phyloP scores from a whole-genome alignment of 1,284 basidiomycete genomes.

The Ustilago bromivora region DNA sequence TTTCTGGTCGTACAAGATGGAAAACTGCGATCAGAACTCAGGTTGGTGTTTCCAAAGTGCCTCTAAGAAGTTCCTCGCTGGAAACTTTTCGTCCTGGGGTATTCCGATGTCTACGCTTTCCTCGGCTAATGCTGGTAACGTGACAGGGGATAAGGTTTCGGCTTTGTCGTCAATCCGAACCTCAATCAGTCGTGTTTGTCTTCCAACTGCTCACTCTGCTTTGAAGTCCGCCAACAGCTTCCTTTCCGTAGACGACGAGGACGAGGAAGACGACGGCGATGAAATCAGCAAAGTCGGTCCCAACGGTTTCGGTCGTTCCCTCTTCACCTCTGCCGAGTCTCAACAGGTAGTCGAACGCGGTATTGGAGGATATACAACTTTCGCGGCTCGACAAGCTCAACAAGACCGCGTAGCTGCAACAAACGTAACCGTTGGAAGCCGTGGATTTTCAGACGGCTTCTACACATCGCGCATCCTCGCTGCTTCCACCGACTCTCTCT shows the following conservation, averaged over 20 bases:
- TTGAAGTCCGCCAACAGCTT: constrained; percentile 26
- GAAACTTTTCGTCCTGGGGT: constrained; percentile 59
- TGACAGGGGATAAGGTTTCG: constrained; percentile 22
- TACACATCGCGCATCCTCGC: constrained; percentile 77
- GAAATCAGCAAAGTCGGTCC: constrained; percentile 26
- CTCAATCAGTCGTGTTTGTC: constrained; percentile 32
- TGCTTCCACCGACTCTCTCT: constrained; percentile 71
- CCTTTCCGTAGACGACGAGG: constrained; percentile 18
- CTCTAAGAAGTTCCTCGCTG: constrained; percentile 48
- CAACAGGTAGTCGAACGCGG: constrained; percentile 9
- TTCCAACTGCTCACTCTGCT: constrained; percentile 20
- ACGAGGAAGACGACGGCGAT: constrained; percentile 19
- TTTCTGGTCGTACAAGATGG: constrained; percentile 78
- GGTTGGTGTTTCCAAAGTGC: constrained; percentile 68
- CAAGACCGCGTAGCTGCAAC: constrained; percentile 7
- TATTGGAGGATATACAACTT: constrained; percentile 34
- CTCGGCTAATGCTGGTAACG: constrained; percentile 5
- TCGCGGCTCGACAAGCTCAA: constrained; percentile 22
- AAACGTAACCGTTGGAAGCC: constrained; percentile 16
- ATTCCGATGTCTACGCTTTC: constrained; percentile 28
- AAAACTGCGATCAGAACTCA: constrained; percentile 64
- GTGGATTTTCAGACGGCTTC: constrained; percentile 77
- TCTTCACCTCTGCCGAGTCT: constrained; percentile 9
- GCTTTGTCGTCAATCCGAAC: constrained; percentile 21
- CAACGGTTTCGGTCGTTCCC: constrained; percentile 36